Percentiles rank a stretch among this genome's conserved stretches.
Conservation (phyloP, 495 filamentous ascomycete genomes). For the Astrothelium subdiscretum region DNA sequence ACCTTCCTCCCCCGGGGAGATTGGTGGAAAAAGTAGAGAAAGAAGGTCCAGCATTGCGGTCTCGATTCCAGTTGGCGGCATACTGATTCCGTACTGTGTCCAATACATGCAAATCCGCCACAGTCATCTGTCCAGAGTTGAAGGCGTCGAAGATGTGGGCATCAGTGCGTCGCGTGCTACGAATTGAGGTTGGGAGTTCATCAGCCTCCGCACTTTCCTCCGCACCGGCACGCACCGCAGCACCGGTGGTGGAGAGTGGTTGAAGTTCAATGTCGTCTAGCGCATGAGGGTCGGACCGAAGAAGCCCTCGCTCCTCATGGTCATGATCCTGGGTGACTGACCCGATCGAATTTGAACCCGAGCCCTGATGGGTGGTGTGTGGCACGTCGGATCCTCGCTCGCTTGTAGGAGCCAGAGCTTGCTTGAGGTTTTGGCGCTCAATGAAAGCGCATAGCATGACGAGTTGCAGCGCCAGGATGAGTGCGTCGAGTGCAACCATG, state of each 20-base stretch:
- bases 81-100: conserved; percentile 56
- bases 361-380: not conserved
- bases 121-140: conserved; percentile 54
- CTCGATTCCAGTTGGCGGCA: conserved; percentile 27
- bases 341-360: conserved; percentile 9
- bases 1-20: not conserved
- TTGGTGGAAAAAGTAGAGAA: not conserved
- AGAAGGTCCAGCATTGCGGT: not conserved
- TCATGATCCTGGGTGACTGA: conserved; percentile 54
- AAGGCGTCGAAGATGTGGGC: conserved; percentile 26
- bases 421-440: conserved; percentile 48
- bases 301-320: conserved; percentile 67
- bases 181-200: conserved; percentile 26
- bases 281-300: conserved; percentile 34
- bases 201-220: conserved; percentile 37
- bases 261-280: conserved; percentile 39
- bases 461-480: conserved; percentile 56
- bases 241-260: conserved; percentile 9
- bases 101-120: conserved; percentile 59
- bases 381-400: conserved; percentile 5
- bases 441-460: conserved; percentile 63
- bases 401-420: conserved; percentile 17
- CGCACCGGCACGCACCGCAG: conserved; percentile 23
- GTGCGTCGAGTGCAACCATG: conserved; percentile 51
- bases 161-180: conserved; percentile 10